phyloP scores from a whole-genome alignment of 2,329 filamentous ascomycete species.

The Fusarium marasasianum region DNA sequence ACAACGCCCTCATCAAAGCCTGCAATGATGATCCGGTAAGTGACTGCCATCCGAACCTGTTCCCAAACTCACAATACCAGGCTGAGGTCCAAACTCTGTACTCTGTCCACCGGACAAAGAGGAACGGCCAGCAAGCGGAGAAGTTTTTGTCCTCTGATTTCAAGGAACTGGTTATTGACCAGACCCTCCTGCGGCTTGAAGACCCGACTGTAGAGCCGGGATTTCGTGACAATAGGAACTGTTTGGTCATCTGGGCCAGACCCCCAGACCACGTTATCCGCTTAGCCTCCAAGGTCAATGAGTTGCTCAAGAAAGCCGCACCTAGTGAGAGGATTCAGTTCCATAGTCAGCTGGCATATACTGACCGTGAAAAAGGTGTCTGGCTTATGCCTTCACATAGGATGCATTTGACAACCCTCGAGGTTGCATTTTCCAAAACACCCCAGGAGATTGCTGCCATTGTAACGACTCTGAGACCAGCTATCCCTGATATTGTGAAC shows the following conservation, averaged over 20 bases:
- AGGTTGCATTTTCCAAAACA: constrained; percentile 83
- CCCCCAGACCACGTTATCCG: constrained; percentile 77
- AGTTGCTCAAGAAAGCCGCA: constrained; percentile 68
- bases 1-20: constrained; percentile 75
- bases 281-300: constrained; percentile 75
- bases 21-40: constrained; percentile 74
- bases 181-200: constrained; percentile 75
- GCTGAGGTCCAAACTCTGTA: constrained; percentile 77
- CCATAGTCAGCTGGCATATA: not conserved
- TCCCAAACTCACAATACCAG: constrained; percentile 51
- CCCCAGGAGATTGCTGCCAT: constrained; percentile 72
- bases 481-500: constrained; percentile 69
- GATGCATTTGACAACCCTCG: constrained; percentile 87
- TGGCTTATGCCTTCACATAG: constrained; percentile 86
- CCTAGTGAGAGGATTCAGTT: constrained; percentile 68
- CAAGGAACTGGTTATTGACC: constrained; percentile 77
- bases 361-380: constrained; percentile 62
- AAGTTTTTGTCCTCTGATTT: constrained; percentile 78
- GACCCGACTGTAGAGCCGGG: constrained; percentile 70
- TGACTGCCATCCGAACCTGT: not conserved
- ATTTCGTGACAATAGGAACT: constrained; percentile 80
- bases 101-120: constrained; percentile 74
- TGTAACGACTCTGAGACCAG: constrained; percentile 64
- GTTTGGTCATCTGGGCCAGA: constrained; percentile 88
- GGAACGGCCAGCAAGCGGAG: constrained; percentile 79